Percentiles rank a stretch among this genome's conserved stretches.
Evolutionary conservation across 2,329 filamentous ascomycete species (phyloP).

Genomic region (Penicillium sclerotiorum): DNA sequence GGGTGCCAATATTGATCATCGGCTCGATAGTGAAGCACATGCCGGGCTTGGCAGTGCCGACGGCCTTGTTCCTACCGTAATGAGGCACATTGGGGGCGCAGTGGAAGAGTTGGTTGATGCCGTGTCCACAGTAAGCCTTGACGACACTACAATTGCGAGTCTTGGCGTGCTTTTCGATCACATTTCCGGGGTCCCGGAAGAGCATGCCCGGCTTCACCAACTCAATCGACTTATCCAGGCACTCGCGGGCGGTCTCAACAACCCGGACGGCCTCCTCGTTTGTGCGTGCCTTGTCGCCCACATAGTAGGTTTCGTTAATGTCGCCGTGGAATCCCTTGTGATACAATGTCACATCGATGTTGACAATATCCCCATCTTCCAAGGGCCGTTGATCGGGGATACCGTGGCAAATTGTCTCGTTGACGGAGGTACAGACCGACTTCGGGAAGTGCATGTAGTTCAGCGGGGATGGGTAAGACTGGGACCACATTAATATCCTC

Average conservation of each 20-base stretch:
- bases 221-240: constrained; percentile 85
- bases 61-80: constrained; percentile 97
- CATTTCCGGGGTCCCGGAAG: constrained; percentile 89
- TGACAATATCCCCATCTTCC: constrained; percentile 91
- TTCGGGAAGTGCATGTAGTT: constrained; percentile 98
- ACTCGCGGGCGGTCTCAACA: constrained; percentile 86
- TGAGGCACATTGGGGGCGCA: constrained; percentile 92
- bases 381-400: constrained; percentile 90
- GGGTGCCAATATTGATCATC: constrained; percentile 92
- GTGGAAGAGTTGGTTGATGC: constrained; percentile 92
- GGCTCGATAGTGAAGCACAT: constrained; percentile 99
- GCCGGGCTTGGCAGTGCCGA: constrained; percentile 88
- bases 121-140: constrained; percentile 94
- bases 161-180: constrained; percentile 95
- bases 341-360: constrained; percentile 94
- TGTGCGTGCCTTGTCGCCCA: constrained; percentile 81
- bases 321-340: constrained; percentile 95
- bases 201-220: constrained; percentile 90
- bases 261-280: constrained; percentile 87
- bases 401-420: constrained; percentile 98
- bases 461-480: constrained; percentile 93
- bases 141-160: constrained; percentile 83
- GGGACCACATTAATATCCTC: constrained; percentile 16
- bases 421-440: constrained; percentile 93
- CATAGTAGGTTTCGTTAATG: constrained; percentile 98